A percentile compares a stretch with the other conserved stretches of the same genome.
These are phyloP conservation scores for Candida ficus DNA, from an alignment of 805 yeast genomes.

Conservation along the genomic window DNA sequence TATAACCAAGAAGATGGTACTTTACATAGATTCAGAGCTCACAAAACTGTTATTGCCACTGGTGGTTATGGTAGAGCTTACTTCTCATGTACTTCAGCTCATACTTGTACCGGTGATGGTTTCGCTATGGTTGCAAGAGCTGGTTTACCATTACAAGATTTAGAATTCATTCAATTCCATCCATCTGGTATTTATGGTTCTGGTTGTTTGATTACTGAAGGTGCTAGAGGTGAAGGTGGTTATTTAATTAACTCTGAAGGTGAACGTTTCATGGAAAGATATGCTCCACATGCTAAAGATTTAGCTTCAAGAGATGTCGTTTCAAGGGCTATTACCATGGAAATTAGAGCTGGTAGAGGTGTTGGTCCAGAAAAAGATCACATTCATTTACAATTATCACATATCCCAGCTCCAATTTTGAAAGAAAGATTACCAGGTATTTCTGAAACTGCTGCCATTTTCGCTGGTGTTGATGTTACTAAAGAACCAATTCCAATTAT, in stretches of 20 bases:
- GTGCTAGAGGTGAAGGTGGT: constrained; percentile 99
- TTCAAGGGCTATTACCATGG: constrained; percentile 97
- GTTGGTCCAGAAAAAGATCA: constrained; percentile 96
- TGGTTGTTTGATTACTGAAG: constrained; percentile 98
- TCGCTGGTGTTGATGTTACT: constrained; percentile 99
- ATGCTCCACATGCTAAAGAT: constrained; percentile 98
- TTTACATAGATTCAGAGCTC: constrained; percentile 94
- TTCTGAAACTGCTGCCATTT: constrained; percentile 96
- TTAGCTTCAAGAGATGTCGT: constrained; percentile 98
- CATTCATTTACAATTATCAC: constrained; percentile 89
- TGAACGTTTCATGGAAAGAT: constrained; percentile 99
- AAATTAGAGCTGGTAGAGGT: constrained; percentile 98
- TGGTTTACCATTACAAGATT: constrained; percentile 94
- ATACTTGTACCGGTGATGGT: constrained; percentile 99
- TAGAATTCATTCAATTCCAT: constrained; percentile 98
- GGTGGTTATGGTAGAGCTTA: constrained; percentile 99
- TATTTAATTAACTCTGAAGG: constrained; percentile 94
- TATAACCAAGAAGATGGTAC: constrained; percentile 99
- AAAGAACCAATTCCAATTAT: constrained; percentile 98
- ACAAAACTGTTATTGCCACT: constrained; percentile 93
- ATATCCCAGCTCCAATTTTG: constrained; percentile 85
- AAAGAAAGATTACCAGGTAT: constrained; percentile 98
- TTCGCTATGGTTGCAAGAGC: constrained; percentile 98
- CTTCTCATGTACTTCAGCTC: constrained; percentile 98
- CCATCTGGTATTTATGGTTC: constrained; percentile 99